Percentiles rank a stretch among this genome's conserved stretches.
These are phyloP conservation scores for Fraxinus sp. DNA, from an alignment of 305 asterid species.

Conservation along the genomic window DNA sequence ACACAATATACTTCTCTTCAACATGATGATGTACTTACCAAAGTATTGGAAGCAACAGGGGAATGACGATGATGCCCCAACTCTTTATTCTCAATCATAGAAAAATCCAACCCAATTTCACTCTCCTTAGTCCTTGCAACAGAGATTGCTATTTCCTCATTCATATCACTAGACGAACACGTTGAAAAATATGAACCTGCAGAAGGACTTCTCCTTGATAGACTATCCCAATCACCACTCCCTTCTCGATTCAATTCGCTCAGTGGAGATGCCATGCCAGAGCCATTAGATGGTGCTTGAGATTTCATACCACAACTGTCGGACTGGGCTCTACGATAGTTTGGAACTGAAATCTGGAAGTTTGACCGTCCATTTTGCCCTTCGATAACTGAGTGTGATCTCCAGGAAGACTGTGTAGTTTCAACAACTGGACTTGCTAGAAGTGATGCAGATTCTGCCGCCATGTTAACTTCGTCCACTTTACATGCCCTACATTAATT, in stretches of 20 bases:
- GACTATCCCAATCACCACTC: constrained; percentile 44
- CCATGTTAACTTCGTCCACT: constrained; percentile 29
- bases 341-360: constrained; percentile 24
- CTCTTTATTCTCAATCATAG: constrained; percentile 17
- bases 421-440: constrained; percentile 45
- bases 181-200: constrained; percentile 55
- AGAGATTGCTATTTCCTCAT: constrained; percentile 39
- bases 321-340: constrained; percentile 43
- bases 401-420: constrained; percentile 34
- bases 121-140: constrained; percentile 31
- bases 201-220: constrained; percentile 51
- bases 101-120: constrained; percentile 33
- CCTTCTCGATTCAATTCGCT: constrained; percentile 40
- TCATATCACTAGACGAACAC: constrained; percentile 43
- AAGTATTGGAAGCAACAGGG: constrained; percentile 33
- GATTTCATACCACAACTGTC: constrained; percentile 34
- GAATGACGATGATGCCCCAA: constrained; percentile 18
- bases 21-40: constrained; percentile 46
- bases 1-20: background rate
- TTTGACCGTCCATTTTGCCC: constrained; percentile 33
- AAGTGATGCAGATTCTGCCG: constrained; percentile 35
- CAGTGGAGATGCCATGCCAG: constrained; percentile 30
- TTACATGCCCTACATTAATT: constrained; percentile 51
- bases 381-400: constrained; percentile 46
- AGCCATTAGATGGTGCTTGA: constrained; percentile 24